Base-by-base conservation (phyloP, 2,329 filamentous ascomycete species). In the Parastagonospora nodorum region DNA sequence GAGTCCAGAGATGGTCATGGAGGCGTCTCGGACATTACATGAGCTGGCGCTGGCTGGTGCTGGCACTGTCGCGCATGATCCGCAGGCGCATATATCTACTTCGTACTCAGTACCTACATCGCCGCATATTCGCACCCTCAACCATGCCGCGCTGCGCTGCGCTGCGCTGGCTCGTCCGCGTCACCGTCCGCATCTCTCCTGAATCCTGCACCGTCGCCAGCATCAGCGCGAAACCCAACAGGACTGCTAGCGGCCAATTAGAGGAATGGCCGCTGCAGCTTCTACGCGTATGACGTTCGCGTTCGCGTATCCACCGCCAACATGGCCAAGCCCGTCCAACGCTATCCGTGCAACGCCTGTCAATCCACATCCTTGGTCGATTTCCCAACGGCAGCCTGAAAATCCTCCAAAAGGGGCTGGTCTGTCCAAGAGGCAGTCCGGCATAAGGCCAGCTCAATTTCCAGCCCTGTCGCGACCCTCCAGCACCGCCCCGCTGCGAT, bases 231-330 rank as follows among this genome's bases (percentile, higher is more conserved):
- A 40, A 45, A 44, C 58, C 49, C 53, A 61, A 57, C 58, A 61
- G 31, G 51, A 30, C 46, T 46, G 39, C 27, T 48, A 50, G 53
- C 50, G 47, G 51, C 55, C 58, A 61, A 57, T 54, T 14, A 42
- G 24, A 42, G 50, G 47, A 50, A 30, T 38, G 45, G 40, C 50
- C 48, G 42, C 49, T 35, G 52, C 51, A 57, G 48, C 53, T 29
- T 58, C 57, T 53, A 57, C 54, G 57, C 55, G 54, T 61, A 58
- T 66, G 63, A 64, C 61, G 63, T 66, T 51, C 57, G 45, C 51
- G 59, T 51, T 59, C 58, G 60, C 47, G 39, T 58, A 49, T 45
- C 41, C 52, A 43, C 41, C 32, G 50, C 58, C 57, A 63, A 61
- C 54, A 46, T 39, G n/a, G 35, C 27, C 43, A 27, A 37, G 19